phyloP scores from a whole-genome alignment of 2,329 filamentous ascomycete species.

The Talaromyces atroroseus region DNA sequence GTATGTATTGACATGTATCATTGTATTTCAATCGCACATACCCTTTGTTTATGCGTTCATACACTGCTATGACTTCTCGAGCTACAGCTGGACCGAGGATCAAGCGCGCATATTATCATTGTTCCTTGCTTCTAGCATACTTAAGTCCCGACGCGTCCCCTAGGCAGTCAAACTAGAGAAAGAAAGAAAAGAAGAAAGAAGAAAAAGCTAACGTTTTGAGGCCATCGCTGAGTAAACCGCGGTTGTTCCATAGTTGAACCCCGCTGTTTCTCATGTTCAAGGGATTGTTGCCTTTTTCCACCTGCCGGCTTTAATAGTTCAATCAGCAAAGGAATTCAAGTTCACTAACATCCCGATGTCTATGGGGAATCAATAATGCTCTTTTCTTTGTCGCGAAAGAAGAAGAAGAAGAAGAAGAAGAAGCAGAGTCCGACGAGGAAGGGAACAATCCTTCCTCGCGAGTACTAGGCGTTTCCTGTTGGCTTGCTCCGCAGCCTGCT shows the following conservation, averaged over 20 bases:
- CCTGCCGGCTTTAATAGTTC: conserved; percentile 43
- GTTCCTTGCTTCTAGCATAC: too few species aligned
- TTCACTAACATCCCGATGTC: conserved; percentile 60
- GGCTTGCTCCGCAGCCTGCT: conserved; percentile 55
- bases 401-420: background rate
- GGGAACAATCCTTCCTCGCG: conserved; percentile 26
- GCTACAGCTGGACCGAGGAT: too few species aligned
- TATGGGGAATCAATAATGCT: conserved; percentile 64
- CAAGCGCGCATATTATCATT: too few species aligned
- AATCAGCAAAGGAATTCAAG: conserved; percentile 55
- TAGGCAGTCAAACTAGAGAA: background rate
- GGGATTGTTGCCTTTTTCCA: background rate
- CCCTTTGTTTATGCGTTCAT: too few species aligned
- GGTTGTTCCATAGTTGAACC: conserved; percentile 2
- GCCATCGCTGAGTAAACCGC: conserved; percentile 13
- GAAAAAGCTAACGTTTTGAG: conserved; percentile 12
- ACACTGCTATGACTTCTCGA: too few species aligned
- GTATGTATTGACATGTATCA: conserved; percentile 32
- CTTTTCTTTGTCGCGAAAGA: conserved; percentile 65
- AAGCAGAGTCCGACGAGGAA: background rate
- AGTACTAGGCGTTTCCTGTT: conserved; percentile 67
- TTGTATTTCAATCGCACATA: background rate
- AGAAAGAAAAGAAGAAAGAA: conserved; percentile 13
- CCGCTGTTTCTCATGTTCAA: conserved; percentile 13
- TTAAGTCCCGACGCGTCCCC: background rate